phyloP scores from a whole-genome alignment of 140 eudicot species.

The Ambrosia hybrid region DNA sequence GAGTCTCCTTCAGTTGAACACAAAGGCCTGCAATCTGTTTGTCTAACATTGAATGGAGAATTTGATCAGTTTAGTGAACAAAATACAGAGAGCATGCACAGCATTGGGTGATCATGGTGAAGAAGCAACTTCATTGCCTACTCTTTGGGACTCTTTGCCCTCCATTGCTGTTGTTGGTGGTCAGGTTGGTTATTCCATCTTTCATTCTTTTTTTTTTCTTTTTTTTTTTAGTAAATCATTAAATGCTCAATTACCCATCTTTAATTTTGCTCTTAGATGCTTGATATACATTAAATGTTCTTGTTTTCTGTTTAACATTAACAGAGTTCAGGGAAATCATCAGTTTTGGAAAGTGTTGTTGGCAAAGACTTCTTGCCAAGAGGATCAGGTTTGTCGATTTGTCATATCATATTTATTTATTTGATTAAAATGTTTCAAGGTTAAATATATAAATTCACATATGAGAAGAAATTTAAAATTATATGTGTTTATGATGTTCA shows the following conservation, averaged over 20 bases:
- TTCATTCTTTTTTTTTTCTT: not conserved
- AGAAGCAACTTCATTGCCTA: conserved; percentile 64
- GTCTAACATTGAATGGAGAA: conserved; percentile 45
- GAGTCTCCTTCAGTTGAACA: not conserved
- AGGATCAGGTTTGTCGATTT: conserved; percentile 59
- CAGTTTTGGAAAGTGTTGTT: conserved; percentile 71
- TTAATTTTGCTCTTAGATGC: conserved; percentile 11
- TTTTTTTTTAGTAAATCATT: conserved; percentile 1
- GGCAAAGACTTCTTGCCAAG: conserved; percentile 80
- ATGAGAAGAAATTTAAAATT: not conserved
- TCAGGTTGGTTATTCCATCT: conserved; percentile 40
- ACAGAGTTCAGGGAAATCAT: conserved; percentile 80
- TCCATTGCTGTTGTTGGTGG: conserved; percentile 90
- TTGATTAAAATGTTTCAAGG: not conserved
- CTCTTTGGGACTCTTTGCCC: conserved; percentile 87
- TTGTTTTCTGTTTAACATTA: conserved; percentile 16
- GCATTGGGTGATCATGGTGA: conserved; percentile 81
- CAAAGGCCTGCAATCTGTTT: conserved; percentile 10
- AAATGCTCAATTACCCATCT: conserved; percentile 15
- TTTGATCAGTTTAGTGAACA: conserved; percentile 70
- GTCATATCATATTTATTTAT: not conserved
- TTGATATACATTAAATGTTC: conserved; percentile 5
- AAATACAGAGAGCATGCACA: conserved; percentile 77
- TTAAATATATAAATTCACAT: not conserved
- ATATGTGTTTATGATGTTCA: not conserved